Conservation (phyloP, 495 filamentous ascomycete species). For the Tuber aestivum region DNA sequence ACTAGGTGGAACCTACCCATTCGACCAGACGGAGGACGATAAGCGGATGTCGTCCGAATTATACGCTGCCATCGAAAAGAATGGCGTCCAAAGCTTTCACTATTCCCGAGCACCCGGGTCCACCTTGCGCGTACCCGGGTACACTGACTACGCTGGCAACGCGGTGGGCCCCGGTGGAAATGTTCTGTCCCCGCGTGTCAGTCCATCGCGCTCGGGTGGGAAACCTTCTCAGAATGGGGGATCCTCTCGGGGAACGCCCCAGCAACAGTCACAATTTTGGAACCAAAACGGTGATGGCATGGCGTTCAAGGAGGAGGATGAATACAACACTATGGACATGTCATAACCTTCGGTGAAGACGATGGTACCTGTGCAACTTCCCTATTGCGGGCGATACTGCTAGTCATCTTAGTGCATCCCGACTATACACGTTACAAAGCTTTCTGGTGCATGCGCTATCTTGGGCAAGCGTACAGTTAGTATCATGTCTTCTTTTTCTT, state of each 20-base stretch:
- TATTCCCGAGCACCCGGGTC: constrained; percentile 81
- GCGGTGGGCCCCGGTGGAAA: constrained; percentile 47
- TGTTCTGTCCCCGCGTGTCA: constrained; percentile 38
- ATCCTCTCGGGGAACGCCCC: constrained; percentile 38
- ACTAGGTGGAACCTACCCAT: constrained; percentile 67
- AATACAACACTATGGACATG: constrained; percentile 81
- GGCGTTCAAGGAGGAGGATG: constrained; percentile 88
- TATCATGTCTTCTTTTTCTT: constrained; percentile 24
- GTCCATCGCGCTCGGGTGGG: constrained; percentile 31
- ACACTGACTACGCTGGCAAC: constrained; percentile 86
- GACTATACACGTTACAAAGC: constrained; percentile 33
- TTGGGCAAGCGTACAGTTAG: constrained; percentile 17
- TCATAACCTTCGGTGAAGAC: constrained; percentile 42
- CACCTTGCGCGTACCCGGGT: constrained; percentile 82
- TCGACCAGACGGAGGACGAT: constrained; percentile 85
- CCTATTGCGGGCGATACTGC: constrained; percentile 16
- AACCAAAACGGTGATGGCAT: constrained; percentile 62
- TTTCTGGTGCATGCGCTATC: constrained; percentile 8
- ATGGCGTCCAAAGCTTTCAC: constrained; percentile 55
- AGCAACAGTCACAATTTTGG: constrained; percentile 63
- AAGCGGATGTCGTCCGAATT: constrained; percentile 91
- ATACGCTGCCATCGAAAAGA: constrained; percentile 72
- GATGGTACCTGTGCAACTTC: constrained; percentile 10
- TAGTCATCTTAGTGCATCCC: constrained; percentile 17
- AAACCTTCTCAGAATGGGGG: constrained; percentile 38